Percentiles rank a stretch among this genome's conserved stretches.
phyloP scores from a whole-genome alignment of 1,139 yeast species.

The Candida anutae region DNA sequence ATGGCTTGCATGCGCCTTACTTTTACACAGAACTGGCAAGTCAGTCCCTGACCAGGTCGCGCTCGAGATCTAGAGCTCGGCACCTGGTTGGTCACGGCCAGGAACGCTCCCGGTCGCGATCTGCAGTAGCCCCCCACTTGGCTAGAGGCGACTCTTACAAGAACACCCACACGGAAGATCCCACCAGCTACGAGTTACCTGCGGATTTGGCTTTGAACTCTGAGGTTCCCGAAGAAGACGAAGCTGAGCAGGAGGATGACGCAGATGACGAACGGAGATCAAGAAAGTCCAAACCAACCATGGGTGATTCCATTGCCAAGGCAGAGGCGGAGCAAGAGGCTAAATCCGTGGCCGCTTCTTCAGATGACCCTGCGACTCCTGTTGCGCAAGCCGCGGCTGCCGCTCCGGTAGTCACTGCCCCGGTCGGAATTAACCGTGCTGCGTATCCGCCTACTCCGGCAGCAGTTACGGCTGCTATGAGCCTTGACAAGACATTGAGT shows the following conservation, averaged over 20 bases:
- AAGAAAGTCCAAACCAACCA: slow-evolving; percentile 39
- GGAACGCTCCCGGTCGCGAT: slow-evolving; percentile 17
- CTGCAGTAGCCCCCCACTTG: slow-evolving; percentile 42
- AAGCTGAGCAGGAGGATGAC: slow-evolving; percentile 15
- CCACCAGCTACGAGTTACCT: slow-evolving; percentile 39
- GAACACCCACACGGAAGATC: slow-evolving; percentile 34
- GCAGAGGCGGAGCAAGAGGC: slow-evolving; percentile 24
- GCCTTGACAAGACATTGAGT: slow-evolving; percentile 2
- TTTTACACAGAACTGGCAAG: slow-evolving; percentile 31
- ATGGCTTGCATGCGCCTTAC: slow-evolving; percentile 35
- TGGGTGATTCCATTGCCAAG: slow-evolving; percentile 45
- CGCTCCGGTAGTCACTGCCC: no score
- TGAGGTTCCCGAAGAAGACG: slow-evolving; percentile 6
- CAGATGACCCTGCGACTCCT: slow-evolving; percentile 10
- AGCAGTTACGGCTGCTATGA: no score
- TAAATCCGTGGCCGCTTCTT: slow-evolving; percentile 5
- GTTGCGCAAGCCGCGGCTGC: no score
- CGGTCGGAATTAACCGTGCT: not conserved
- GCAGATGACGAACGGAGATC: slow-evolving; percentile 30
- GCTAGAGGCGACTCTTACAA: slow-evolving; percentile 64
- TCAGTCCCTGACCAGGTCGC: no score
- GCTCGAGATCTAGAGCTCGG: slow-evolving; percentile 19
- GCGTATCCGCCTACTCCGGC: slow-evolving; percentile 3
- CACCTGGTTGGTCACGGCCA: slow-evolving; percentile 7
- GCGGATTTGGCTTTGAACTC: slow-evolving; percentile 20